These are phyloP conservation scores for Pseudogymnoascus sp. DNA, from an alignment of 2,329 filamentous ascomycete species.

Conservation along the genomic window DNA sequence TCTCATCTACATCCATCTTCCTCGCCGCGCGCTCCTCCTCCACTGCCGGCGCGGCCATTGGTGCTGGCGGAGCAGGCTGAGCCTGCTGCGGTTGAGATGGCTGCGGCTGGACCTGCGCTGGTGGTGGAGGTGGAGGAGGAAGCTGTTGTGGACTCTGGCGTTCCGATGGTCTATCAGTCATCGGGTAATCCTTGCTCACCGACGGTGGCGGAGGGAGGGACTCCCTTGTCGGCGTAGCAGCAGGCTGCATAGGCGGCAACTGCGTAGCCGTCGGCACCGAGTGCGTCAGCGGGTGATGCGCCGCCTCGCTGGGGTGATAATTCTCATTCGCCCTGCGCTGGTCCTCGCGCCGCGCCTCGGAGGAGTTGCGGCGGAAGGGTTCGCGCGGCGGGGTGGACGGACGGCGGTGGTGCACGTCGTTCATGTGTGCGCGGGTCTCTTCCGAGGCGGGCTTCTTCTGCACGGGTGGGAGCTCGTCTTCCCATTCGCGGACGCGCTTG, in stretches of 20 bases:
- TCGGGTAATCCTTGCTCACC: constrained; percentile 41
- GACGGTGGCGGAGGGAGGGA: constrained; percentile 37
- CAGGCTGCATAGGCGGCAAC: constrained; percentile 56
- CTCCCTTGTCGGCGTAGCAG: constrained; percentile 46
- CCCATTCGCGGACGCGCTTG: constrained; percentile 90
- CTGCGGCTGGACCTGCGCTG: neutral
- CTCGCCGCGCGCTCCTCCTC: constrained; percentile 78
- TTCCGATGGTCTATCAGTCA: constrained; percentile 40
- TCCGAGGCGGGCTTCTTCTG: constrained; percentile 84
- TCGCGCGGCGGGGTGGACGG: constrained; percentile 65
- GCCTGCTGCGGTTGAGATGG: constrained; percentile 28
- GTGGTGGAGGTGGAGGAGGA: neutral
- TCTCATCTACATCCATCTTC: constrained; percentile 95
- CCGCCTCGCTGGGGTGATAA: constrained; percentile 88
- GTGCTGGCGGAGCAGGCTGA: constrained; percentile 31
- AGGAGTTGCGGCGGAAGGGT: constrained; percentile 68
- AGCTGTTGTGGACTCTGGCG: constrained; percentile 21
- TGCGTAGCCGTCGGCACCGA: constrained; percentile 43
- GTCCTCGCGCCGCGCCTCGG: constrained; percentile 57
- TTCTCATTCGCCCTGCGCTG: constrained; percentile 65
- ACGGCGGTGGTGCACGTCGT: constrained; percentile 73
- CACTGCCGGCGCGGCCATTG: constrained; percentile 42
- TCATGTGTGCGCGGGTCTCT: constrained; percentile 75
- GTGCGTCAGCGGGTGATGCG: constrained; percentile 68
- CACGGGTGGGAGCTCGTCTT: constrained; percentile 57